phyloP scores from a whole-genome alignment of 495 filamentous ascomycete genomes.

The Penicillium bovifimosum region DNA sequence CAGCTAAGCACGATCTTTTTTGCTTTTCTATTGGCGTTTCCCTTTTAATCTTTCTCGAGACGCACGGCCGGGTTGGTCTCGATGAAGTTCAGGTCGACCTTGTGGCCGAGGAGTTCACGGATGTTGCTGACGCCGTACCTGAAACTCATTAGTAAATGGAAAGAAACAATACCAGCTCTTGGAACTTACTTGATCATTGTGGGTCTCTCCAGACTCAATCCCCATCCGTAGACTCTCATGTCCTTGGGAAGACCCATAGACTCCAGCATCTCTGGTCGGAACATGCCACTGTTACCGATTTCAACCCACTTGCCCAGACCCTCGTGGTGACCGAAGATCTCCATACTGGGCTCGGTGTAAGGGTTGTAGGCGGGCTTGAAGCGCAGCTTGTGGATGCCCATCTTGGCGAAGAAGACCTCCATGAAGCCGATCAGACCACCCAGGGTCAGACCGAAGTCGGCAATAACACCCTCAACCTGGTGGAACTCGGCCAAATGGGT shows the following conservation, averaged over 20 bases:
- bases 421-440: slow-evolving; percentile 96
- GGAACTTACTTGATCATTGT: slow-evolving; percentile 87
- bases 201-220: slow-evolving; percentile 82
- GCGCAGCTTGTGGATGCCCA: slow-evolving; percentile 81
- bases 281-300: slow-evolving; percentile 98
- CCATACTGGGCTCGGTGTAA: slow-evolving; percentile 97
- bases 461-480: slow-evolving; percentile 97
- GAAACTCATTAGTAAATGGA: slow-evolving; percentile 5
- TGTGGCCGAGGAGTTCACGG: slow-evolving; percentile 78
- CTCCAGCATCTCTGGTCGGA: slow-evolving; percentile 93
- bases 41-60: slow-evolving; percentile 62
- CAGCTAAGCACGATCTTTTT: slow-evolving; percentile 9
- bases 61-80: slow-evolving; percentile 78
- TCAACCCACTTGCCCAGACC: slow-evolving; percentile 89
- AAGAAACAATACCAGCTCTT: neutral
- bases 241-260: slow-evolving; percentile 83
- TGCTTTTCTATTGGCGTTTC: slow-evolving; percentile 19
- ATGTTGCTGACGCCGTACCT: slow-evolving; percentile 78
- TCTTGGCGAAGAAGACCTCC: slow-evolving; percentile 91
- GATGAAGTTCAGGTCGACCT: slow-evolving; percentile 76
- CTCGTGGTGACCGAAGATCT: slow-evolving; percentile 90
- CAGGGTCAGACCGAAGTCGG: slow-evolving; percentile 84
- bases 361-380: slow-evolving; percentile 99
- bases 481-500: slow-evolving; percentile 98
- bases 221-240: slow-evolving; percentile 87